A percentile compares a stretch with the other conserved stretches of the same genome.
Evolutionary conservation across 2,329 filamentous ascomycete species (phyloP).

Genomic region (Talaromyces sp.): DNA sequence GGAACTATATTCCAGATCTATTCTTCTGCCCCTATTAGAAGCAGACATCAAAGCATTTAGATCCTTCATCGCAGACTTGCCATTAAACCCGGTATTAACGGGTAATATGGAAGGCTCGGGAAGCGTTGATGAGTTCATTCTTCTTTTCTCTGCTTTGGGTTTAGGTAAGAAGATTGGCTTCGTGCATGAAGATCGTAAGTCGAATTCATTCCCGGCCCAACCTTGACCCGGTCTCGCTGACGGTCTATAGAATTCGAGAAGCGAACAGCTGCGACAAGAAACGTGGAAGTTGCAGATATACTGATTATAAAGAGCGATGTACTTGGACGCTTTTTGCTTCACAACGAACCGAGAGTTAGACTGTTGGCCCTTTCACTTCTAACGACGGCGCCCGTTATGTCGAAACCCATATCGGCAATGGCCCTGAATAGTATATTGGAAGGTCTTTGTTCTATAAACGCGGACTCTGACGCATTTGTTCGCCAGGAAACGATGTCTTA

Average conservation of each 20-base stretch:
- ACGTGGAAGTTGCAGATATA: slow-evolving; percentile 18
- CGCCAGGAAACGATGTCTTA: slow-evolving; percentile 75
- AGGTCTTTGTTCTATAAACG: slow-evolving; percentile 69
- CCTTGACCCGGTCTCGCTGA: slow-evolving; percentile 15
- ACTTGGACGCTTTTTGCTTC: slow-evolving; percentile 38
- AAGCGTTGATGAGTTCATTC: slow-evolving; percentile 53
- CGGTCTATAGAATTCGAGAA: slow-evolving; percentile 27
- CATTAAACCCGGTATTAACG: slow-evolving; percentile 48
- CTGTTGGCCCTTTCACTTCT: slow-evolving; percentile 79
- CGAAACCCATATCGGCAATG: slow-evolving; percentile 64
- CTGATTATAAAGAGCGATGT: slow-evolving; percentile 35
- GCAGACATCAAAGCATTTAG: slow-evolving; percentile 34
- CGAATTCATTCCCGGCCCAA: slow-evolving; percentile 7
- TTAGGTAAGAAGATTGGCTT: slow-evolving; percentile 67
- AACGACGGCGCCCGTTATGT: slow-evolving; percentile 70
- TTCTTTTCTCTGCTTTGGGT: slow-evolving; percentile 66
- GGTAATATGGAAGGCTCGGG: slow-evolving; percentile 44
- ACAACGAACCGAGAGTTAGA: slow-evolving; percentile 62
- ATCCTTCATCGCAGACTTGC: slow-evolving; percentile 57
- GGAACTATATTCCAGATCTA: slow-evolving; percentile 35
- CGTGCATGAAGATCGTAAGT: slow-evolving; percentile 63
- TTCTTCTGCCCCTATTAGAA: slow-evolving; percentile 36
- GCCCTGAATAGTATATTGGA: slow-evolving; percentile 62
- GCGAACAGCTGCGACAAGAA: slow-evolving; percentile 20
- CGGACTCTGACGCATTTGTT: slow-evolving; percentile 82